These are phyloP conservation scores for Pulicaria dysenterica DNA, from an alignment of 129 eudicot species.

Conservation along the genomic window DNA sequence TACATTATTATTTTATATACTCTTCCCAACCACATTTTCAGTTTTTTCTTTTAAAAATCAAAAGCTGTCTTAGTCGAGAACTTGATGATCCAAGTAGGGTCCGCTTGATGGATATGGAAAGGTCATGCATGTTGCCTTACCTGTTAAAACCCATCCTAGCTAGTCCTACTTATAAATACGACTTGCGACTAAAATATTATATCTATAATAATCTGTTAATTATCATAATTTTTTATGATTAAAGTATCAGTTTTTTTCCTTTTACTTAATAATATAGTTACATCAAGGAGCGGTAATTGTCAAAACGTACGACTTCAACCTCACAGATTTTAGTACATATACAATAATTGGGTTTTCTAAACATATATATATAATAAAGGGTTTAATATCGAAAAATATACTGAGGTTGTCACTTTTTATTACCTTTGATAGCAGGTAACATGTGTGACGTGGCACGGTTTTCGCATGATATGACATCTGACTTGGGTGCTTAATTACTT, in stretches of 20 bases:
- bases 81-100: conserved; percentile 12
- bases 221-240: neutral
- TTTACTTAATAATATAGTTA: no score
- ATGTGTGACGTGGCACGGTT: no score
- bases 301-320: no score
- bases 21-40: conserved; percentile 1
- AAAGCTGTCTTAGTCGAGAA: neutral
- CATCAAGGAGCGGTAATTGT: no score
- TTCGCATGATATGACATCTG: no score
- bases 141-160: neutral
- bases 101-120: conserved; percentile 26
- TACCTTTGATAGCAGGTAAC: no score
- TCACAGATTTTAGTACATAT: no score
- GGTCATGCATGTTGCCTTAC: conserved; percentile 27
- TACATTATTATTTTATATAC: neutral
- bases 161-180: neutral
- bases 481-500: no score
- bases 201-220: neutral
- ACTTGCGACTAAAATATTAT: neutral
- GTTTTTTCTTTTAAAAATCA: neutral
- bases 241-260: neutral
- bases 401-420: no score
- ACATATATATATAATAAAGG: no score
- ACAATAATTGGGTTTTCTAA: no score
- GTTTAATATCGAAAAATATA: no score